Percentiles rank a stretch among this genome's conserved stretches.
Conservation (phyloP, 805 yeast species). For the Nakazawaea ernobii region DNA sequence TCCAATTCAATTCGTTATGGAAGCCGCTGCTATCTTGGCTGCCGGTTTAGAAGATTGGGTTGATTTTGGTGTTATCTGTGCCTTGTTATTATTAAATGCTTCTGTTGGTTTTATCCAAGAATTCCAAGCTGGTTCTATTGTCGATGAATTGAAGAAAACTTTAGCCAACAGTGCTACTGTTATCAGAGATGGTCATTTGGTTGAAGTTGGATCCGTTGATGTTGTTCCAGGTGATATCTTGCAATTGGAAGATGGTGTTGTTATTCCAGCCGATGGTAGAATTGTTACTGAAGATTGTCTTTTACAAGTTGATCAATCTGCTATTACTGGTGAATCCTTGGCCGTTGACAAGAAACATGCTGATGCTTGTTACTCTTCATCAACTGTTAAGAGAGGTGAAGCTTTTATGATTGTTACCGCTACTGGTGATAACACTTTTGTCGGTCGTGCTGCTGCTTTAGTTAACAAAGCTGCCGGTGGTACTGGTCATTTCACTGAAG, state of each 20-base stretch:
- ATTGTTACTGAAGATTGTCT: constrained; percentile 78
- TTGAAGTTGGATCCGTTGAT: constrained; percentile 76
- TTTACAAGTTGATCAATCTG: constrained; percentile 93
- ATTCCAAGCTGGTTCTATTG: constrained; percentile 97
- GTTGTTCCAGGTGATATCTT: constrained; percentile 94
- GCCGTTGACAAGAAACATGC: constrained; percentile 91
- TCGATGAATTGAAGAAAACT: constrained; percentile 92
- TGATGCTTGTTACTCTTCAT: constrained; percentile 85
- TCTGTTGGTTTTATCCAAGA: constrained; percentile 95
- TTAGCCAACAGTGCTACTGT: constrained; percentile 85
- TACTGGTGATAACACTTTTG: constrained; percentile 93
- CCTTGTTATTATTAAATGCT: constrained; percentile 80
- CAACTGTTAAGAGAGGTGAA: constrained; percentile 94
- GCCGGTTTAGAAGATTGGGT: constrained; percentile 98
- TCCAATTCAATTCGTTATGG: constrained; percentile 96
- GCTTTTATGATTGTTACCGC: constrained; percentile 91
- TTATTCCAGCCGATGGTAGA: constrained; percentile 91
- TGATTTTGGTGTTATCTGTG: constrained; percentile 96
- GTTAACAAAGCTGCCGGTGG: constrained; percentile 93
- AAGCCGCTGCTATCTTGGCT: constrained; percentile 91
- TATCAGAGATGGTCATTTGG: constrained; percentile 72
- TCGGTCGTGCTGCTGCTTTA: constrained; percentile 95
- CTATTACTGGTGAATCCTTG: constrained; percentile 95
- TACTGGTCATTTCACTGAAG: constrained; percentile 95
- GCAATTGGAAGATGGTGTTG: constrained; percentile 89